Conservation (phyloP, 345 rosid genomes). For the Litchi chinensis region DNA sequence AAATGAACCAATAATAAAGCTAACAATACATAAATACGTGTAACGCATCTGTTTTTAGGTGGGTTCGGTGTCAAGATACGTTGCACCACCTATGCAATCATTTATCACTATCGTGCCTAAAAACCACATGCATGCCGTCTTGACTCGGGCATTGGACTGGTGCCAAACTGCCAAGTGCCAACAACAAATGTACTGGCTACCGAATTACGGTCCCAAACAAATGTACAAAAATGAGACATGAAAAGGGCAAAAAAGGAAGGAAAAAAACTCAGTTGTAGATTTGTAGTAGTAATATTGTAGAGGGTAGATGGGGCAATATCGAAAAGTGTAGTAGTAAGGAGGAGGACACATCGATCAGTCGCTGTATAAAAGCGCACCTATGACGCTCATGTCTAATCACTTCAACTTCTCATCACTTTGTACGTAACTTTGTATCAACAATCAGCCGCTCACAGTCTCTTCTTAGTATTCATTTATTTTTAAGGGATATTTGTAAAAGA, state of each 20-base stretch:
- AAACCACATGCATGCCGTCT: neutral
- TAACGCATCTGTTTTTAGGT: neutral
- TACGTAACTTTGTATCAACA: too few relatives aligned
- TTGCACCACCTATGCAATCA: neutral
- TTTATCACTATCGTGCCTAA: neutral
- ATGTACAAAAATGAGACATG: neutral
- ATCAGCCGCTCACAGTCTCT: neutral
- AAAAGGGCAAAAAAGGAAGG: neutral
- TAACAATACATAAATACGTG: too few relatives aligned
- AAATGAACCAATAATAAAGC: too few relatives aligned
- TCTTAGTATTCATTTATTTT: neutral
- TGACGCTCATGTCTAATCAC: neutral
- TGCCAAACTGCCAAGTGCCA: neutral
- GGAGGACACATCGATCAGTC: neutral
- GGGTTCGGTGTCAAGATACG: conserved; percentile 10
- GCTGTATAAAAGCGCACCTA: too few relatives aligned
- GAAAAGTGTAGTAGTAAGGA: neutral
- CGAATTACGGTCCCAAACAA: too few relatives aligned
- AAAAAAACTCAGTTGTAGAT: too few relatives aligned
- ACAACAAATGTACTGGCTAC: too few relatives aligned
- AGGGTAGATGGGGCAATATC: neutral
- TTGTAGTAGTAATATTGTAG: neutral
- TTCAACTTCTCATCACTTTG: neutral
- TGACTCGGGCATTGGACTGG: neutral
- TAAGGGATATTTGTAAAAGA: too few relatives aligned